Evolutionary conservation across 805 yeast species (phyloP), one percentile per base, ranked within the genome.

Genomic region (Wickerhamiella domercqiae): DNA sequence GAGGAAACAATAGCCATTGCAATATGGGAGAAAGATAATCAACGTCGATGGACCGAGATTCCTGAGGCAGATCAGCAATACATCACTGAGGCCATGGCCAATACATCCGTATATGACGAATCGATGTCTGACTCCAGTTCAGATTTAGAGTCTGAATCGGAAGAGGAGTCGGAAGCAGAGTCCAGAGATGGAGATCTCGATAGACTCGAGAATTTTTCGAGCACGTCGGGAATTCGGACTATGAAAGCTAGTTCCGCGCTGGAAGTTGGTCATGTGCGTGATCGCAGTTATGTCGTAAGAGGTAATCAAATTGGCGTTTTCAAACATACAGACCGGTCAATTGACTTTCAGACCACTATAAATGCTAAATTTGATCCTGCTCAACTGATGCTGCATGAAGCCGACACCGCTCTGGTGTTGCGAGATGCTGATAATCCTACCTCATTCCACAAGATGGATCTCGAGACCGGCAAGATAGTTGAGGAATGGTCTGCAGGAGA

Each of bases 301-400:
- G 94, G 84, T 13, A 62, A 80, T 53, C 72, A 71, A 45, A 62
- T 84, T 39, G 94, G 94, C 24, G 84, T 84, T 4, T 82, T 83
- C 59, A 76, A 67, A 48, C 68, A 74, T 15, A 68, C 66, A 25
- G 66, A 62, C 13, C 34, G 37, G 6, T 53, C 55, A 21, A 56
- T 83, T 35, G 70, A 73, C 40, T 82, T 70, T 49, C 60, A 70
- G 16, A 73, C 93, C 3, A 71, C 93, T 0, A 78, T 84, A 41
- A 70, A 70, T 30, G 62, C 66, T 16, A 21, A 40, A 4, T 58
- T 74, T 36, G 62, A 57, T 9, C 93, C 94, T 1, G 53, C 61
- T 18, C 71, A 73, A 46, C 68, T 79, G 51, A 73, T 83, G 86
- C 62, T 84, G 34, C 93, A 82, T 51, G 70, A 71, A 49, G 75